These are phyloP conservation scores for Pichia californica DNA, from an alignment of 805 yeast genomes.

Conservation along the genomic window DNA sequence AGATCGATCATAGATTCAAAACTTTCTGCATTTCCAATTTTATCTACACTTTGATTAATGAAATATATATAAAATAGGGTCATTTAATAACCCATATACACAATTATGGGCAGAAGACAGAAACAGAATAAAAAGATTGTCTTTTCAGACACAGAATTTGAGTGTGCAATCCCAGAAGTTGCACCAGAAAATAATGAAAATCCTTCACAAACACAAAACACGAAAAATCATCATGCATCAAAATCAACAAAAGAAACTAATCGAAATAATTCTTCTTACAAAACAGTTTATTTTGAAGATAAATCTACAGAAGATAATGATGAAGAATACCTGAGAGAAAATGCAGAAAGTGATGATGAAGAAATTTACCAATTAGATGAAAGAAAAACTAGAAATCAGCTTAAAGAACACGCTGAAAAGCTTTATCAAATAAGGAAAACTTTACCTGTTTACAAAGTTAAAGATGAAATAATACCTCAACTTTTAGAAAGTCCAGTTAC, in stretches of 20 bases:
- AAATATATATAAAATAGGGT: no score
- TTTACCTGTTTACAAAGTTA: constrained; percentile 73
- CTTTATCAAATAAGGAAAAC: constrained; percentile 48
- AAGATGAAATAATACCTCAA: constrained; percentile 52
- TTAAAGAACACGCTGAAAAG: constrained; percentile 36
- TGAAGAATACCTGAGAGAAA: constrained; percentile 13
- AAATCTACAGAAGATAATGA: constrained; percentile 15
- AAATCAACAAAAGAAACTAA: background rate
- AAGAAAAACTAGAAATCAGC: constrained; percentile 4
- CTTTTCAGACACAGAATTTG: constrained; percentile 16
- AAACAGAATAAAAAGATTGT: constrained; percentile 24
- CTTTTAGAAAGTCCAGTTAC: constrained; percentile 57
- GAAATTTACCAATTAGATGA: constrained; percentile 8
- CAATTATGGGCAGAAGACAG: constrained; percentile 5
- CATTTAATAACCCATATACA: no score
- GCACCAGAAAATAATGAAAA: background rate
- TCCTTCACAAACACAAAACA: background rate
- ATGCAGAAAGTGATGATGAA: constrained; percentile 23
- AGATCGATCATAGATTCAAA: background rate
- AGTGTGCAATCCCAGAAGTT: background rate
- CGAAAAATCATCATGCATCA: background rate
- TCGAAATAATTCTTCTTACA: background rate
- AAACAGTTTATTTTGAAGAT: constrained; percentile 25
- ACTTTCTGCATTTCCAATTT: background rate
- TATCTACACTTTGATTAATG: no score